These are phyloP conservation scores for Phytophthora hibernalis DNA, from an alignment of 352 stramenopile species.

Conservation along the genomic window DNA sequence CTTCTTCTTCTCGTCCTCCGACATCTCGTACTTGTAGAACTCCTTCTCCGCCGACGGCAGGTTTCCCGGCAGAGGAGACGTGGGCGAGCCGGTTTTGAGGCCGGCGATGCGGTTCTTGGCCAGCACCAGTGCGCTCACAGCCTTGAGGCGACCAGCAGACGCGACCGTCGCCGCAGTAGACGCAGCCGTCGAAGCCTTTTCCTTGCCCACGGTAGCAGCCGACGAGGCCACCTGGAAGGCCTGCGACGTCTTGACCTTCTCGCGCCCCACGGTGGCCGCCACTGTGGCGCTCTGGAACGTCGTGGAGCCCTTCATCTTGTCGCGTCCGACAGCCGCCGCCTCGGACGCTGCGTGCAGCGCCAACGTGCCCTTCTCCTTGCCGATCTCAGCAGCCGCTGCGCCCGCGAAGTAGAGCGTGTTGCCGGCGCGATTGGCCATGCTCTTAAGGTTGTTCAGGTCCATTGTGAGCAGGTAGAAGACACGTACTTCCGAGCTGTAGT, in stretches of 20 bases:
- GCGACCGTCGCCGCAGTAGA: conserved; percentile 54
- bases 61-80: conserved; percentile 28
- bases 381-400: conserved; percentile 53
- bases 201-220: conserved; percentile 60
- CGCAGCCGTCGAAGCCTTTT: conserved; percentile 56
- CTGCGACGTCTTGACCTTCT: conserved; percentile 69
- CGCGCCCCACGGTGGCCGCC: conserved; percentile 53
- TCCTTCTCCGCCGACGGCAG: conserved; percentile 65
- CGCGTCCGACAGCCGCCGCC: conserved; percentile 54
- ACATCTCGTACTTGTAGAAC: conserved; percentile 88
- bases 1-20: conserved; percentile 77
- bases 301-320: conserved; percentile 69
- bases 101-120: conserved; percentile 65
- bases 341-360: conserved; percentile 56
- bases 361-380: conserved; percentile 65
- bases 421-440: conserved; percentile 74
- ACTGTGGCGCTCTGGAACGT: conserved; percentile 65
- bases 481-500: conserved; percentile 6
- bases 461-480: conserved; percentile 13
- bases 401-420: conserved; percentile 78
- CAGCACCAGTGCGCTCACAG: conserved; percentile 55
- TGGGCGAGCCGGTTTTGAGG: conserved; percentile 36
- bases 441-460: conserved; percentile 75
- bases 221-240: conserved; percentile 63
- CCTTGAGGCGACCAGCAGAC: conserved; percentile 60